Base-by-base conservation (phyloP, 106 monocot genomes). In the Hemerocallis citrina region DNA sequence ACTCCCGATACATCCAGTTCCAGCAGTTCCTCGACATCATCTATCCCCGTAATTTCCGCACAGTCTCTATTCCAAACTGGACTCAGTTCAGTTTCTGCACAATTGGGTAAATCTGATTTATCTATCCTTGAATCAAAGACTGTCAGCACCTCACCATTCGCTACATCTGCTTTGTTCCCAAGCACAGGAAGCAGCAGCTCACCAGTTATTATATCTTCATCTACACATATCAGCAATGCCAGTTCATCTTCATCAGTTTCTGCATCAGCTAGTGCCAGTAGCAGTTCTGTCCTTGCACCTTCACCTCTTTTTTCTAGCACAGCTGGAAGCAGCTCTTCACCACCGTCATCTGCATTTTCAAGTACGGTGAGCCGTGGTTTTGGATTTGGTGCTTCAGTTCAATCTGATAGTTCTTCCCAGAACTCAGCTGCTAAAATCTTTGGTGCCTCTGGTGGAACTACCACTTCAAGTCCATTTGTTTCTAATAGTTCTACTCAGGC, bases 301-400 rank as follows among this genome's bases (percentile, higher is more conserved):
- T 30, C 55, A 54, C 44, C 61, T 58, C 50, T 57, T 24, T 61
- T 33, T 62, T 33, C 62, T 41, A 70, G 41, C 63, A 47, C 51
- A 7, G 41, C 14, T 23, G 31, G 16, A 23, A 40, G 39, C 57
- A 65, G 72, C 54, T 60, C 66, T 23, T 40, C 61, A 43, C 21
- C 73, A 36, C 3, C 47, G 47, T 52, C 68, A 52, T 46, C 64
- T 34, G 9, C 34, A n/a, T 52, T 61, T 71, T 55, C 79, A 29
- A 77, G 64, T 43, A 45, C 72, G 16, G 24, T 44, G 9, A 71
- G 46, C 24, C n/a, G 68, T 15, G 30, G 69, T 59, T 75, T 72
- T 74, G 71, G 74, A 15, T 83, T 74, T 32, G 58, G 43, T 77
- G 55, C 42, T 43, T 29, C 61, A 42, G 44, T 28, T 3, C 61